Percentiles rank a stretch among this genome's conserved stretches.
Conservation (phyloP, 2,329 filamentous ascomycete species). For the Diaporthe helianthi region DNA sequence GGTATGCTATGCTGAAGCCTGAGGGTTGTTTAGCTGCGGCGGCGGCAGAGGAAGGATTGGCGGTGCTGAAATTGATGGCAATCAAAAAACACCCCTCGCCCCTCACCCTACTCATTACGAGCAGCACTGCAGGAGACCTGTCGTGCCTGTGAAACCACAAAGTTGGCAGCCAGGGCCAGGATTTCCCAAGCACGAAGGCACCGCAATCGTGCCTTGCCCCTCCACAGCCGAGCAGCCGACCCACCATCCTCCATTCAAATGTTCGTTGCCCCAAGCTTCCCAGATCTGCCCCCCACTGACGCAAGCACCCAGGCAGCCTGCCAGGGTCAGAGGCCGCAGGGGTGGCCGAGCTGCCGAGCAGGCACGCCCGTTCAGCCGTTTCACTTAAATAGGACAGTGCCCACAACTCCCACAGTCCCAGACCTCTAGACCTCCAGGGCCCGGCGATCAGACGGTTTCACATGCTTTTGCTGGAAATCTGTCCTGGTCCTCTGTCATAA, state of each 20-base stretch:
- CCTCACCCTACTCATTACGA: slow-evolving; percentile 27
- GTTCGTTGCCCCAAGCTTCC: slow-evolving; percentile 8
- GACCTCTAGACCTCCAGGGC: neutral
- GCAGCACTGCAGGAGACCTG: neutral
- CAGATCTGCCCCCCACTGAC: slow-evolving; percentile 16
- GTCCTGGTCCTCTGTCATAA: neutral
- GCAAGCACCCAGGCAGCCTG: slow-evolving; percentile 1
- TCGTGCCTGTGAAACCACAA: neutral
- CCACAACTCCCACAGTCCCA: slow-evolving; percentile 8
- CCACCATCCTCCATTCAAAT: neutral
- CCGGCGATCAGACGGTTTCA: slow-evolving; percentile 13
- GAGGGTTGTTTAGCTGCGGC: slow-evolving; percentile 18
- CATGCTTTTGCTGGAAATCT: slow-evolving; percentile 21
- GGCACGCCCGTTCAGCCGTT: slow-evolving; percentile 18
- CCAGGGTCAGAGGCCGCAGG: neutral
- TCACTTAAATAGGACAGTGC: slow-evolving; percentile 25
- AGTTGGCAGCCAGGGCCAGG: slow-evolving; percentile 21
- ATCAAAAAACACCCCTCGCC: slow-evolving; percentile 29
- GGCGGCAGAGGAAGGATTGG: slow-evolving; percentile 15
- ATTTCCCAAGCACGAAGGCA: slow-evolving; percentile 14
- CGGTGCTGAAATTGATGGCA: slow-evolving; percentile 30
- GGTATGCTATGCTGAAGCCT: too few species aligned
- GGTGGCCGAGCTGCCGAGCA: slow-evolving; percentile 17
- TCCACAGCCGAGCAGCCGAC: slow-evolving; percentile 10
- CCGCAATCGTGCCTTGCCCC: slow-evolving; percentile 2